Percentiles rank a stretch among this genome's conserved stretches.
Conservation (phyloP, 2,329 filamentous ascomycete genomes). For the Arthroderma sp. region DNA sequence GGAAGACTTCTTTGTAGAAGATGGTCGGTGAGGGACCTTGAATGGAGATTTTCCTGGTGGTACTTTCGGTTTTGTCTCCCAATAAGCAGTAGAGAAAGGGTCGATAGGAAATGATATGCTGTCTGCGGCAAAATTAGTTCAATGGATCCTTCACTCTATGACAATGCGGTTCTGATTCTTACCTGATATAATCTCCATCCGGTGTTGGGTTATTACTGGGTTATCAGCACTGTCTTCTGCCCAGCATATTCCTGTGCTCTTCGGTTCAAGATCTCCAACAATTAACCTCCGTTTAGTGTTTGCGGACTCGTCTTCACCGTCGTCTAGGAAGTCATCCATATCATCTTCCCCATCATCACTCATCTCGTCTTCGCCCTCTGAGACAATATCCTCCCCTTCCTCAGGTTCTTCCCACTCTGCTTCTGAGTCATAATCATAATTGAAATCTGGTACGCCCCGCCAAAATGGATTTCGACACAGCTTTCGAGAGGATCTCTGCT, state of each 20-base stretch:
- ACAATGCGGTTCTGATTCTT: conserved; percentile 13
- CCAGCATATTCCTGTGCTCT: conserved; percentile 74
- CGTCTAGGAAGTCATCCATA: conserved; percentile 81
- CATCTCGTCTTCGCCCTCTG: conserved; percentile 51
- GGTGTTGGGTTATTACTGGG: conserved; percentile 47
- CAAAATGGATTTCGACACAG: conserved; percentile 45
- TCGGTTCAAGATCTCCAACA: conserved; percentile 59
- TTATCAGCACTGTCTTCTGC: conserved; percentile 47
- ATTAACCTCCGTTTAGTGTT: conserved; percentile 46
- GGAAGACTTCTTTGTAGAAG: not conserved
- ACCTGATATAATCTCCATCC: conserved; percentile 65
- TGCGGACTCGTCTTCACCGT: conserved; percentile 58
- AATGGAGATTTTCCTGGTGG: conserved; percentile 16
- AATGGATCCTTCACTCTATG: not conserved
- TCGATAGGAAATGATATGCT: conserved; percentile 53
- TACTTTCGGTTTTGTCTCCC: conserved; percentile 39
- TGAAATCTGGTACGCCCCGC: conserved; percentile 40
- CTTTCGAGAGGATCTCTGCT: conserved; percentile 30
- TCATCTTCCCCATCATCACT: conserved; percentile 63
- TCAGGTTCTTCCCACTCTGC: conserved; percentile 56
- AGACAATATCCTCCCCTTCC: conserved; percentile 58
- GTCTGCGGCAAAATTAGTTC: conserved; percentile 22
- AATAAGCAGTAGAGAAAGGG: conserved; percentile 69
- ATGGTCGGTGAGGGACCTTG: conserved; percentile 11
- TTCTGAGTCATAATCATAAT: conserved; percentile 57